Base-by-base conservation (phyloP, 257 asterid genomes). In the Salvia splendens region DNA sequence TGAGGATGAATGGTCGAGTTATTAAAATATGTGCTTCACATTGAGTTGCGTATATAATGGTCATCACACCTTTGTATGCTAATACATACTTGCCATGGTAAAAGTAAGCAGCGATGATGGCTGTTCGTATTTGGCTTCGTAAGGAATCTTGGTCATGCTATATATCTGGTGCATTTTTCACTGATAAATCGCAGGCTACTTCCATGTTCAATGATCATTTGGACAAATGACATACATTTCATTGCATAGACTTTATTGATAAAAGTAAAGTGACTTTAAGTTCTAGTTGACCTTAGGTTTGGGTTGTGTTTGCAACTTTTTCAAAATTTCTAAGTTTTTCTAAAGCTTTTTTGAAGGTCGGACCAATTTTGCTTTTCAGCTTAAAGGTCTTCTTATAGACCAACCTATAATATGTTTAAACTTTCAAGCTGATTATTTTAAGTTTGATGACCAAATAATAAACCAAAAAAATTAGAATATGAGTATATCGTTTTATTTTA, bases 21-120 rank as follows among this genome's bases (percentile, higher is more conserved):
- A 96, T 97, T 78, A 75, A 43, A 87, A 76, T 49, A 75, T 89
- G 96, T 92, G 49, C 84, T 89, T 16, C 96, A 92, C 76, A 89
- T 92, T 73, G 98, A 92, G 77, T 84, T 92, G 62, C 83, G 93
- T 6, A 78, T 73, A 81, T 87, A 40, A 87, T 89, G 97, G 86
- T 92, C 69, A 89, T 92, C 41, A 96, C 97, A 11, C 98, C 97
- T 38, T 76, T 92, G 69, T 92, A 97, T 4, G 97, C 98, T 51
- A 89, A 92, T 79, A 92, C 98, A 28, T 97, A 28, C 98, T 92
- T 67, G 97, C 82, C 74, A 92, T 89, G 98, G 95, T 92, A 77
- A 58, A 46, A 30, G 33, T 50, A 30, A 36, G 17, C 12, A 2
- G 0, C 7, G 14, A 6, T 47, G 6, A 16, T 51, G 24, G 52